Base-by-base conservation (phyloP, 257 asterid species). In the Catharanthus roseus region DNA sequence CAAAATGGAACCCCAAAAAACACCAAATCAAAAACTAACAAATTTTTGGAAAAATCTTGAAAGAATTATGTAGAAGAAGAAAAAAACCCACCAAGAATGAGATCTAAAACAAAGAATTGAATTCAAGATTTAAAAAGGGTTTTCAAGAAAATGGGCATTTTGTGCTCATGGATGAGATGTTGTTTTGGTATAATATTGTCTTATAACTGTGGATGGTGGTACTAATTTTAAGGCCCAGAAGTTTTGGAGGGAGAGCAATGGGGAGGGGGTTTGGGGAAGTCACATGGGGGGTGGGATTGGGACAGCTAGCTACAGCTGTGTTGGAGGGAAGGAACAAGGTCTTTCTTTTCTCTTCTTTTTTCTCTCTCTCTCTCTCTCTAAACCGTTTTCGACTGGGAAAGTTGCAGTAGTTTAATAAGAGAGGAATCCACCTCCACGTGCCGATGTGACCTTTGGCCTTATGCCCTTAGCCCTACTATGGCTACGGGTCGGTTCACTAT, bases 301-400 rank as follows among this genome's bases (percentile, higher is more conserved):
- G 81, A 85, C 96, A 87, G 92, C 95, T 87, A 84, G 96, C 95
- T 77, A 89, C 95, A 86, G 92, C 96, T 87, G 89, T 83, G 63
- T n/a, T 33, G 55, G 72, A 56, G 62, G 65, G 72, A 47, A 21
- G 53, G 53, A 76, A n/a, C n/a, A n/a, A n/a, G n/a, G n/a, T n/a
- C n/a, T n/a, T n/a, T n/a, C n/a, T n/a, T n/a, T n/a, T n/a, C n/a
- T n/a, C n/a, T n/a, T n/a, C n/a, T n/a, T n/a, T n/a, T n/a, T n/a
- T n/a, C 42, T 3, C 3, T 65, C 55, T 71, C 9, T 26, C 60
- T 16, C 16, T 62, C 28, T 62, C 39, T 72, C 81, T 3, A 38
- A 78, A 39, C 81, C 78, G 81, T 78, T 82, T 66, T n/a, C n/a
- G n/a, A n/a, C n/a, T n/a, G n/a, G 74, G 73, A 79, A 72, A 80